These are phyloP conservation scores for Westerdykella aurantiaca DNA, from an alignment of 2,329 filamentous ascomycete genomes.

Conservation along the genomic window DNA sequence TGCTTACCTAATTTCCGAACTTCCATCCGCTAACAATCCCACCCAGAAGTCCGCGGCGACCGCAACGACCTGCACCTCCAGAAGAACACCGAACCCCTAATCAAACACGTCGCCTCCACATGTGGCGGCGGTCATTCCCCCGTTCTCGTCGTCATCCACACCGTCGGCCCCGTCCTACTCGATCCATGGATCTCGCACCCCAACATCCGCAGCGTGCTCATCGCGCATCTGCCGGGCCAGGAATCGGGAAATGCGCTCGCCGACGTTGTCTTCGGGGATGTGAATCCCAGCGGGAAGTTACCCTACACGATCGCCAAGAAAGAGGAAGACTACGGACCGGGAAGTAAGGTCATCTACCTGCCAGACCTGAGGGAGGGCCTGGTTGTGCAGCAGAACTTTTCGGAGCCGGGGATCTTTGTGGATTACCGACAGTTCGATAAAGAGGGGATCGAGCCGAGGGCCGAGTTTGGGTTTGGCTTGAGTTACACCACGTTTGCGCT, in stretches of 20 bases:
- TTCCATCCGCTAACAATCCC: neutral
- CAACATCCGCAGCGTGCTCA: constrained; percentile 69
- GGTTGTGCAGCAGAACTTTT: constrained; percentile 75
- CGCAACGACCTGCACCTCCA: constrained; percentile 71
- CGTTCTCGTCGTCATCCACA: constrained; percentile 80
- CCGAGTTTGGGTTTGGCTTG: constrained; percentile 80
- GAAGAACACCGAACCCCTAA: constrained; percentile 68
- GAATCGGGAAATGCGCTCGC: constrained; percentile 78
- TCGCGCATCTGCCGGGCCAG: constrained; percentile 82
- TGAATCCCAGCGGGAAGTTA: constrained; percentile 73
- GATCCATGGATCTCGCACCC: constrained; percentile 75
- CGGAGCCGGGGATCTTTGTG: constrained; percentile 69
- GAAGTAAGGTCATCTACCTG: constrained; percentile 62
- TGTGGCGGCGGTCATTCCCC: constrained; percentile 55
- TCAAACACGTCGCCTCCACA: constrained; percentile 65
- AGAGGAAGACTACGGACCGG: constrained; percentile 69
- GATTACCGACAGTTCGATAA: constrained; percentile 90
- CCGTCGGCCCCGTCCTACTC: constrained; percentile 75
- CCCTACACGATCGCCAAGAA: constrained; percentile 80
- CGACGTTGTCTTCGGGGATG: constrained; percentile 72
- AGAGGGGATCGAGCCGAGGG: constrained; percentile 65
- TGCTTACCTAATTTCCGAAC: neutral
- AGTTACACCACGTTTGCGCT: constrained; percentile 72
- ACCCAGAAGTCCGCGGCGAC: constrained; percentile 60
- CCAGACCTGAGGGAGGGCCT: constrained; percentile 53